phyloP scores from a whole-genome alignment of 129 eudicot genomes.

The Flaveria brownii region DNA sequence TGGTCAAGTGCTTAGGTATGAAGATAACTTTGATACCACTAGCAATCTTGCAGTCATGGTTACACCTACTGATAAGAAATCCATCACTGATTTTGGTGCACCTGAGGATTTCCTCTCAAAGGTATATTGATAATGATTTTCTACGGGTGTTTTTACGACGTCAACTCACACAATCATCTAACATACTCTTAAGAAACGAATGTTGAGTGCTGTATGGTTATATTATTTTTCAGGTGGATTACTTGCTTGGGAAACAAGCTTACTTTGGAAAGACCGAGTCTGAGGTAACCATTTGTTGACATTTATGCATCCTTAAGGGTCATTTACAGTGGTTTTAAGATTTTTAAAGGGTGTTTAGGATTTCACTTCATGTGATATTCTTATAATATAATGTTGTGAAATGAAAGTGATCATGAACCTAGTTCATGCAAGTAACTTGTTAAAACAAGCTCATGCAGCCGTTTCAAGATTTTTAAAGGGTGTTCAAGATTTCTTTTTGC shows the following conservation, averaged over 20 bases:
- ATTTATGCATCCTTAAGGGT: too few species aligned
- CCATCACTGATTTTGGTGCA: constrained; percentile 86
- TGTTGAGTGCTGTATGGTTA: background rate
- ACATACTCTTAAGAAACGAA: too few species aligned
- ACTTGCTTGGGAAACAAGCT: constrained; percentile 92
- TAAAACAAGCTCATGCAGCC: too few species aligned
- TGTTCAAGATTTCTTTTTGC: background rate
- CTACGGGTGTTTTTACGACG: too few species aligned
- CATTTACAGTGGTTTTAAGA: too few species aligned
- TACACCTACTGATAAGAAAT: constrained; percentile 82
- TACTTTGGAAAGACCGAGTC: constrained; percentile 89
- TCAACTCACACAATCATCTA: background rate
- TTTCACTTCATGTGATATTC: too few species aligned
- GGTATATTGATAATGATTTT: constrained; percentile 27
- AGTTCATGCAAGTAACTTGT: background rate
- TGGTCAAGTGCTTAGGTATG: constrained; percentile 87
- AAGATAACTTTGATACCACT: constrained; percentile 94
- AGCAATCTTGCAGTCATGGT: constrained; percentile 69
- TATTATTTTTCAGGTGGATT: constrained; percentile 67
- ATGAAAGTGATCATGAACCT: background rate
- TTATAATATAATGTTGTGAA: too few species aligned
- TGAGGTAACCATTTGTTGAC: constrained; percentile 54
- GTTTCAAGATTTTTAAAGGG: background rate
- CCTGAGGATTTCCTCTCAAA: constrained; percentile 84
- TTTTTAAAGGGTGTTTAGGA: too few species aligned